A percentile compares a stretch with the other conserved stretches of the same genome.
Evolutionary conservation across 805 yeast species (phyloP).

Genomic region (Candida ponderosae): DNA sequence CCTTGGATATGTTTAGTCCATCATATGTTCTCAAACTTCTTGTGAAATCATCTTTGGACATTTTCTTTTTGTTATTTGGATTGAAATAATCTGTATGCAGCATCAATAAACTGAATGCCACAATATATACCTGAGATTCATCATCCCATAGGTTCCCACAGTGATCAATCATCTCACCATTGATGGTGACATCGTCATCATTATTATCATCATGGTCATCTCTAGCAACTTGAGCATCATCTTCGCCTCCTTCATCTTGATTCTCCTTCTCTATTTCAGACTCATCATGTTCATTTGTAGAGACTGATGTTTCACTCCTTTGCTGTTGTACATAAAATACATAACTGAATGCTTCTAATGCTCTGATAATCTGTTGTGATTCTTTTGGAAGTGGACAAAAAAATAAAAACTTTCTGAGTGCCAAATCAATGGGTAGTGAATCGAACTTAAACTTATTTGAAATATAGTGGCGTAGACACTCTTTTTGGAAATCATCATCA

Average conservation of each 20-base stretch:
- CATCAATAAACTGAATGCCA: slow-evolving; percentile 59
- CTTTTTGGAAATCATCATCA: slow-evolving; percentile 17
- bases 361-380: slow-evolving; percentile 69
- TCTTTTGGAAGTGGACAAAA: slow-evolving; percentile 59
- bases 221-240: no score
- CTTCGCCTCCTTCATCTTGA: neutral
- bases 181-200: neutral
- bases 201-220: slow-evolving; percentile 5
- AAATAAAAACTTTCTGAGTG: slow-evolving; percentile 53
- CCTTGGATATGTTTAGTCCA: slow-evolving; percentile 24
- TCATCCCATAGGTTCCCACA: slow-evolving; percentile 21
- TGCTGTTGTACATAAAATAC: slow-evolving; percentile 34
- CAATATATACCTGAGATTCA: slow-evolving; percentile 50
- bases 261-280: no score
- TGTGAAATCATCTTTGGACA: slow-evolving; percentile 57
- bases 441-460: slow-evolving; percentile 36
- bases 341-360: slow-evolving; percentile 48
- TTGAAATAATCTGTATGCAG: slow-evolving; percentile 72
- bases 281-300: no score
- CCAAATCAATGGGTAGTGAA: slow-evolving; percentile 55
- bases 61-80: slow-evolving; percentile 56
- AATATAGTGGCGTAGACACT: slow-evolving; percentile 22
- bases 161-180: slow-evolving; percentile 1
- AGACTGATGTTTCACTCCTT: no score
- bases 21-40: slow-evolving; percentile 28